Conservation (phyloP, 1,284 basidiomycete species). For the Sanghuangporus weigelae region DNA sequence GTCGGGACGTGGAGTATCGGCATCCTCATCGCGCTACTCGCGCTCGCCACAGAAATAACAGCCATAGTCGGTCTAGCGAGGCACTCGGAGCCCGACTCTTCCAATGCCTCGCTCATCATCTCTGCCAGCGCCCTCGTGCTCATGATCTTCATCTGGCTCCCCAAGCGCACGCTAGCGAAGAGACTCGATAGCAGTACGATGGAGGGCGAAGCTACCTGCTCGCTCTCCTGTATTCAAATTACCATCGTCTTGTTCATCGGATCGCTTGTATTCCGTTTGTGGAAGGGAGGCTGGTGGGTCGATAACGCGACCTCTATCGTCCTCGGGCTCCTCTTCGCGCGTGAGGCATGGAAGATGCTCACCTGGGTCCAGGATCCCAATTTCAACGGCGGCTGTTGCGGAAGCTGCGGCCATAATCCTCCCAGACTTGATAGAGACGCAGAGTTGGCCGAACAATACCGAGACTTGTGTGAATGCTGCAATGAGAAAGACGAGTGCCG, state of each 20-base stretch:
- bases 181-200: constrained; percentile 36
- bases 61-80: constrained; percentile 32
- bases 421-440: constrained; percentile 5
- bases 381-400: constrained; percentile 38
- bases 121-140: constrained; percentile 35
- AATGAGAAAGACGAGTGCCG: constrained; percentile 21
- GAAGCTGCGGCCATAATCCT: constrained; percentile 12
- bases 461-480: constrained; percentile 29
- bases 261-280: constrained; percentile 32
- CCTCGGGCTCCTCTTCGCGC: constrained; percentile 36
- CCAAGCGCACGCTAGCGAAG: constrained; percentile 39
- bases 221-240: constrained; percentile 29
- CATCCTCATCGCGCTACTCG: constrained; percentile 31
- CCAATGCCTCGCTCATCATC: constrained; percentile 37
- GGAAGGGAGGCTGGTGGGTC: constrained; percentile 44
- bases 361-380: constrained; percentile 31
- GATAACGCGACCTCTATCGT: constrained; percentile 37
- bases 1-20: constrained; percentile 34
- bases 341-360: constrained; percentile 38
- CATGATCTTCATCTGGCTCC: constrained; percentile 37
- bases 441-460: constrained; percentile 22
- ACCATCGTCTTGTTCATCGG: constrained; percentile 32
- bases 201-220: constrained; percentile 17
- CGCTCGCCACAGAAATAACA: constrained; percentile 31
- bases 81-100: constrained; percentile 33